Percentiles rank a stretch among this genome's conserved stretches.
phyloP scores from a whole-genome alignment of 2,329 filamentous ascomycete species.

The Allantophomopsis lycopodina region DNA sequence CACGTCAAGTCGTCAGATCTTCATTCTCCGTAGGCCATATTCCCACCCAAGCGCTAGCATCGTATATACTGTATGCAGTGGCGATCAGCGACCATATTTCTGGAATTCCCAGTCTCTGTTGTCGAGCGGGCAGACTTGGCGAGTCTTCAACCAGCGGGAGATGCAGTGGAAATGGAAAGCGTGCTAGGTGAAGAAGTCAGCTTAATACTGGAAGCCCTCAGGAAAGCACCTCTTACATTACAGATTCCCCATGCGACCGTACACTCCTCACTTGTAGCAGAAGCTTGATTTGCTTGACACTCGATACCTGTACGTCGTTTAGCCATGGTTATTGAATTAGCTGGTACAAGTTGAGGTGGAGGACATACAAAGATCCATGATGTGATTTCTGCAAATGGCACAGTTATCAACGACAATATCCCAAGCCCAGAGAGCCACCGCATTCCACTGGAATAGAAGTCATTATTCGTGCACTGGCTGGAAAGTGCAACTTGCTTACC shows the following conservation, averaged over 20 bases:
- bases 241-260: slow-evolving; percentile 99
- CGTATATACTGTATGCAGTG: not conserved
- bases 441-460: slow-evolving; percentile 65
- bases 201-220: not conserved
- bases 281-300: slow-evolving; percentile 96
- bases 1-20: too few species aligned
- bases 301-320: slow-evolving; percentile 57
- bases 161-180: slow-evolving; percentile 99
- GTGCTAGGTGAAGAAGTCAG: slow-evolving; percentile 43
- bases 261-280: slow-evolving; percentile 92
- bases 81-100: slow-evolving; percentile 67
- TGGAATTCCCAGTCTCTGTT: slow-evolving; percentile 99
- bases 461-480: not conserved
- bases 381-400: slow-evolving; percentile 97
- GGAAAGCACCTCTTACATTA: slow-evolving; percentile 53
- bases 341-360: not conserved
- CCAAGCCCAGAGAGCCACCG: slow-evolving; percentile 97
- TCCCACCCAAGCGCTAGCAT: too few species aligned
- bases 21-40: too few species aligned
- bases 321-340: slow-evolving; percentile 6
- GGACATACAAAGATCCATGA: slow-evolving; percentile 88
- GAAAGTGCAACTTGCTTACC: slow-evolving; percentile 33
- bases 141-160: slow-evolving; percentile 97
- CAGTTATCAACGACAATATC: slow-evolving; percentile 99
- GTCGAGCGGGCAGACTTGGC: slow-evolving; percentile 93